Base-by-base conservation (phyloP, 1,284 basidiomycete genomes). In the Microbotryum scabiosae region DNA sequence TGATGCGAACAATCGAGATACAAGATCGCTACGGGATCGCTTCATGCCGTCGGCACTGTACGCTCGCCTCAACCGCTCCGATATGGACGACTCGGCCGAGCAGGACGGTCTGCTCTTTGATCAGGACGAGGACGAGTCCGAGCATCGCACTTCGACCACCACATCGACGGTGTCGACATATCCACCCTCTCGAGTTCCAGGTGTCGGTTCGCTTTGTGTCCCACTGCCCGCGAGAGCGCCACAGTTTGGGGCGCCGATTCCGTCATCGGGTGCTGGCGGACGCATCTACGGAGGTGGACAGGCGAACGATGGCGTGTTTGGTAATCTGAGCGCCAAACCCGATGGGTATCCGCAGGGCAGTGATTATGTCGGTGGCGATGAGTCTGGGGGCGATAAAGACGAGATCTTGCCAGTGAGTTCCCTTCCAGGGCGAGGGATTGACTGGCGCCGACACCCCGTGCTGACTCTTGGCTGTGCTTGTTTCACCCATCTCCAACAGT, bases 301-400 rank as follows among this genome's bases (percentile, higher is more conserved):
- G 10, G 84, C 88, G 50, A 92, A 94, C 71, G 92, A 96, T 70
- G 94, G 94, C 16, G 93, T 99, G 6, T 99, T 97, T 75, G 85
- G 88, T 50, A 99, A 98, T 73, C 84, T 99, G 44, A 85, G 84
- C 64, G 96, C 94, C 0, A 94, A 97, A 74, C 93, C 94, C 0
- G 79, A 80, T 46, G 69, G 64, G 73, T 41, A 41, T 5, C 36
- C 77, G 56, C 73, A 77, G 5, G 73, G 80, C 30, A 74, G 80
- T 21, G 77, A 77, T 25, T 79, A 80, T 9, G 67, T 71, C 14
- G 64, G 81, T 80, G 76, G 88, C 28, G 76, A 85, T 8, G 82
- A 85, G 54, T 84, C 77, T 82, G 75, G 74, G 9, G 5, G 86
- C 10, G 90, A 93, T 73, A 85, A 87, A 71, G 87, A 84, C 70